Evolutionary conservation across 2,329 filamentous ascomycete genomes (phyloP).

Genomic region (Penicillium sp.): DNA sequence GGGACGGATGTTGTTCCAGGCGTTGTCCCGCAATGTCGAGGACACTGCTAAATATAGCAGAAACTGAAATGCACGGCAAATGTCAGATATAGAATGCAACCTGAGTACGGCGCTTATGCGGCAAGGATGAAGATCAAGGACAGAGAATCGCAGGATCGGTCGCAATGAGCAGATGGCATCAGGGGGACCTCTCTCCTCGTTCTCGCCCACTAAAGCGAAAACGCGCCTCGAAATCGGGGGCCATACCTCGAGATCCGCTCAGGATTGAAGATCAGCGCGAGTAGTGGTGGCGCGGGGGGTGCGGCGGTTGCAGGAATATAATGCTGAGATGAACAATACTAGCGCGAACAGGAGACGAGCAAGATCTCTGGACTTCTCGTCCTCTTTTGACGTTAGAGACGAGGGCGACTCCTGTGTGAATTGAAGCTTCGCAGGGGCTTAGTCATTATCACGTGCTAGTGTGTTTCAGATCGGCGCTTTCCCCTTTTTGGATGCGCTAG

Average conservation of each 20-base stretch:
- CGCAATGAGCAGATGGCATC: not conserved
- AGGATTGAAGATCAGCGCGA: conserved; percentile 12
- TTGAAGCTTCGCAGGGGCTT: conserved; percentile 21
- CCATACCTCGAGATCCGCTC: conserved; percentile 14
- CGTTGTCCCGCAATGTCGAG: conserved; percentile 29
- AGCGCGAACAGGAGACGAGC: not conserved
- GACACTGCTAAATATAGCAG: conserved; percentile 43
- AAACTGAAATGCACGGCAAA: conserved; percentile 29
- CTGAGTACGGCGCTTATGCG: conserved; percentile 24
- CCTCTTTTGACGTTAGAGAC: not conserved
- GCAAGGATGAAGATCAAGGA: conserved; percentile 3
- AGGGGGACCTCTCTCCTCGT: not conserved
- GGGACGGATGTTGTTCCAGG: conserved; percentile 23
- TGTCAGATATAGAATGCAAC: conserved; percentile 32
- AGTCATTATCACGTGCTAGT: conserved; percentile 32
- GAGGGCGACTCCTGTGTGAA: conserved; percentile 20
- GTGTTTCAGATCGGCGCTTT: conserved; percentile 36
- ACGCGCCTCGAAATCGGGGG: conserved; percentile 10
- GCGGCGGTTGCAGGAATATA: conserved; percentile 10
- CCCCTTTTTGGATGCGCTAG: conserved; percentile 18
- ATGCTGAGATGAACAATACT: conserved; percentile 5
- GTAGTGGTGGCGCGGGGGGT: not conserved
- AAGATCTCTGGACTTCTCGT: not conserved
- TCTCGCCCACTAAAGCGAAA: conserved; percentile 3
- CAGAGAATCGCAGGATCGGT: not conserved